Conservation (phyloP, 2,329 filamentous ascomycete genomes). For the Exophiala phaeomuriformis region DNA sequence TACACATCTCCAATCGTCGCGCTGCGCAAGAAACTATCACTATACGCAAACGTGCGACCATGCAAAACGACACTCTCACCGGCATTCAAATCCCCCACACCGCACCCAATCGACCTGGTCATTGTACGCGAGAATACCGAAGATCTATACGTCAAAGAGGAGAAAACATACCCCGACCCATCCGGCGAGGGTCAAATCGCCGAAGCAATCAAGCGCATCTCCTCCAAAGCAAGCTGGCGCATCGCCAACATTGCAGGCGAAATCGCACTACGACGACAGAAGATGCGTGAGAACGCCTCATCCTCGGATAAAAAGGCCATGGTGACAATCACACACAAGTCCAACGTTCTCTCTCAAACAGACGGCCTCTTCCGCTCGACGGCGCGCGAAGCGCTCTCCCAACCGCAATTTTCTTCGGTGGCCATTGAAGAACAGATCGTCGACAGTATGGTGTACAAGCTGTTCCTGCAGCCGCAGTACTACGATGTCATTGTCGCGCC, state of each 20-base stretch:
- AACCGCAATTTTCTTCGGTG: conserved; percentile 56
- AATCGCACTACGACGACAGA: conserved; percentile 80
- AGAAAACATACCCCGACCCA: conserved; percentile 70
- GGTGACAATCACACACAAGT: conserved; percentile 97
- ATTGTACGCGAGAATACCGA: conserved; percentile 99
- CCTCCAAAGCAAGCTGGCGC: conserved; percentile 71
- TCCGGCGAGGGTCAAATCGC: conserved; percentile 66
- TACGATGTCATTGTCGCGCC: conserved; percentile 98
- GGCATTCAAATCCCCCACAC: conserved; percentile 34
- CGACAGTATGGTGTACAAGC: conserved; percentile 98
- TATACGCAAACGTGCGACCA: conserved; percentile 95
- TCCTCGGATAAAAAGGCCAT: conserved; percentile 48
- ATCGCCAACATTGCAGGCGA: conserved; percentile 93
- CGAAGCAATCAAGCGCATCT: conserved; percentile 96
- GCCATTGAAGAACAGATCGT: conserved; percentile 94
- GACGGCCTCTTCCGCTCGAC: conserved; percentile 90
- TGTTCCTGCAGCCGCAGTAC: conserved; percentile 87
- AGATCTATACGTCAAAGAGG: conserved; percentile 96
- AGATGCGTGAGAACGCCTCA: conserved; percentile 53
- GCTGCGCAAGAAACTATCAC: conserved; percentile 85
- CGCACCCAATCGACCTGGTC: conserved; percentile 80
- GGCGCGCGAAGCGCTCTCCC: conserved; percentile 63
- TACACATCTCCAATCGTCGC: conserved; percentile 97
- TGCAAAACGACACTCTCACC: conserved; percentile 68
- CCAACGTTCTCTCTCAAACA: conserved; percentile 91